These are phyloP conservation scores for Leishmania aethiopica DNA, from an alignment of 208 protist genomes.

Conservation along the genomic window DNA sequence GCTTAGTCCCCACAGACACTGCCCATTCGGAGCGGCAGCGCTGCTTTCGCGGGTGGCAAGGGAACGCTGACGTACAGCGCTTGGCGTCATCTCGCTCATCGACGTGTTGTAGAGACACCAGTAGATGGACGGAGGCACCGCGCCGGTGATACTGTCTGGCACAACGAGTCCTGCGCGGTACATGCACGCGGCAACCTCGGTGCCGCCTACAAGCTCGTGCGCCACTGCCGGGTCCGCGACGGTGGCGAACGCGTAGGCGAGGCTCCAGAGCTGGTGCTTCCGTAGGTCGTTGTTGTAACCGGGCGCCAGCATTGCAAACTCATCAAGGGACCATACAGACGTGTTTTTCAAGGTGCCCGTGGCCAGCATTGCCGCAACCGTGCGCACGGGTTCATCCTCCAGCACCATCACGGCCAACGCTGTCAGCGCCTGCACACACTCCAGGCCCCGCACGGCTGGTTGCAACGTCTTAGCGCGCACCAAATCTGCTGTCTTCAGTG, in stretches of 20 bases:
- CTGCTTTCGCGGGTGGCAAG: slow-evolving; percentile 21
- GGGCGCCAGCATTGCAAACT: slow-evolving; percentile 19
- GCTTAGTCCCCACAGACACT: slow-evolving; percentile 30
- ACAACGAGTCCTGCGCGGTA: slow-evolving; percentile 24
- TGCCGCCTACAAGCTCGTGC: slow-evolving; percentile 17
- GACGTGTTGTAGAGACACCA: slow-evolving; percentile 30
- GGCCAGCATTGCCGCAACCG: slow-evolving; percentile 11
- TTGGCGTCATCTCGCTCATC: slow-evolving; percentile 7
- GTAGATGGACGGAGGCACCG: slow-evolving; percentile 26
- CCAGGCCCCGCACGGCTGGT: slow-evolving; percentile 16
- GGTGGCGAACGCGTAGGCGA: slow-evolving; percentile 23
- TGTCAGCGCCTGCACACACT: slow-evolving; percentile 29
- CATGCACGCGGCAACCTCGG: slow-evolving; percentile 27
- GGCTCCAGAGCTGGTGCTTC: slow-evolving; percentile 24
- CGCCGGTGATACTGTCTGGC: slow-evolving; percentile 11
- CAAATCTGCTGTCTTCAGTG: slow-evolving; percentile 15
- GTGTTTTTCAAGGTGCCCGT: slow-evolving; percentile 7
- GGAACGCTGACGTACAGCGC: slow-evolving; percentile 10
- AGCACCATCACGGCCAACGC: slow-evolving; percentile 25
- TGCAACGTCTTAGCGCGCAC: slow-evolving; percentile 12
- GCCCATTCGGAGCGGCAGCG: slow-evolving; percentile 9
- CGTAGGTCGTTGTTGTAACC: slow-evolving; percentile 5
- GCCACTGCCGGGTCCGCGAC: slow-evolving; percentile 7
- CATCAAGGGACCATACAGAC: slow-evolving; percentile 9
- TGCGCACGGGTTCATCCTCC: slow-evolving; percentile 32